phyloP scores from a whole-genome alignment of 352 stramenopile genomes.

The Phytophthora kernoviae region DNA sequence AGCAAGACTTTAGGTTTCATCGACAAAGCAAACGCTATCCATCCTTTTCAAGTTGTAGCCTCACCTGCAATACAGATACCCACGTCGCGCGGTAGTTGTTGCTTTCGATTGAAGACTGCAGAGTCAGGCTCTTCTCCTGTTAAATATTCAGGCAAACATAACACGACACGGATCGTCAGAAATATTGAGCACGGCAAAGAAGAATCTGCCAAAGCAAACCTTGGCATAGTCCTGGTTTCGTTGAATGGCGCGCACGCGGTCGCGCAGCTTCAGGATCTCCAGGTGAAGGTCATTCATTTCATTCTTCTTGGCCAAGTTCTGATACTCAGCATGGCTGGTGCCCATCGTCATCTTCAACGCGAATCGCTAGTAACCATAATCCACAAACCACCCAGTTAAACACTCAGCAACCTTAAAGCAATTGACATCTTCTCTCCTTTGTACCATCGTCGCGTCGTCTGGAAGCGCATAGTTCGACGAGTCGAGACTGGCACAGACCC shows the following conservation, averaged over 20 bases:
- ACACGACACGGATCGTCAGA: not conserved
- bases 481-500: slow-evolving; percentile 75
- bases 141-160: slow-evolving; percentile 1
- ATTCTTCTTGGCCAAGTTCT: slow-evolving; percentile 81
- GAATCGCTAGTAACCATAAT: slow-evolving; percentile 49
- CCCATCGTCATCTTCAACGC: slow-evolving; percentile 73
- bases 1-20: not conserved
- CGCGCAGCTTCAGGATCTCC: slow-evolving; percentile 78
- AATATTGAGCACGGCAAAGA: not conserved
- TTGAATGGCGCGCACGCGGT: slow-evolving; percentile 81
- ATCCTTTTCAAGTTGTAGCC: not conserved
- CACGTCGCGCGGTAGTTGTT: slow-evolving; percentile 83
- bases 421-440: not conserved
- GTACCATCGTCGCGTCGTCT: slow-evolving; percentile 67
- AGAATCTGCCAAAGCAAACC: slow-evolving; percentile 28
- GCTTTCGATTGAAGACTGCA: slow-evolving; percentile 76
- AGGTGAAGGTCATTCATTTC: slow-evolving; percentile 84
- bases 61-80: slow-evolving; percentile 80
- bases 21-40: not conserved
- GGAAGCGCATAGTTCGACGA: slow-evolving; percentile 67
- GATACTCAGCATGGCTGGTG: slow-evolving; percentile 77
- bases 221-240: slow-evolving; percentile 87
- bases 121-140: slow-evolving; percentile 70
- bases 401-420: not conserved
- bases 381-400: slow-evolving; percentile 2